Conservation (phyloP, 2,329 filamentous ascomycete genomes). For the Paecilomyces dactylethromorphus region DNA sequence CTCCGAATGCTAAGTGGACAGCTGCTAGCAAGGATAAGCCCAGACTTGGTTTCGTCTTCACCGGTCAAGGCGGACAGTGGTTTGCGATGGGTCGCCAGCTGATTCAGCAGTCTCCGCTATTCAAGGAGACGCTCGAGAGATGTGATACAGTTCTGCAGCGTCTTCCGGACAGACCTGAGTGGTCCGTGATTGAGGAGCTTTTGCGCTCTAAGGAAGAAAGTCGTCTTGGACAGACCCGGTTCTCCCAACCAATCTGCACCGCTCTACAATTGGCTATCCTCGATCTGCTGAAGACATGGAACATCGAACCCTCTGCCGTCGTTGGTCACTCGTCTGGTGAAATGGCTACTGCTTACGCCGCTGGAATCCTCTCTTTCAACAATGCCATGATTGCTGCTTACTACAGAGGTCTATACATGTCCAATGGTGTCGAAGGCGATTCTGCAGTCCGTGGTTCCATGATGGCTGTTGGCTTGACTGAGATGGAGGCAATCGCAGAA, state of each 20-base stretch:
- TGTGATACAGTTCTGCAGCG: constrained; percentile 1
- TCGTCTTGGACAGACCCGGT: constrained; percentile 10
- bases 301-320: constrained; percentile 27
- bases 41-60: constrained; percentile 16
- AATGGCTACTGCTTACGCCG: constrained; percentile 46
- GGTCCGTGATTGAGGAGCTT: constrained; percentile 17
- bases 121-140: not conserved
- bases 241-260: constrained; percentile 17
- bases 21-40: constrained; percentile 2
- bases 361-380: constrained; percentile 34
- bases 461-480: constrained; percentile 41
- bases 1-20: not conserved
- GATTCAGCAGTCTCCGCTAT: not conserved
- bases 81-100: constrained; percentile 17
- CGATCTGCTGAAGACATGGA: constrained; percentile 16
- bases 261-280: constrained; percentile 16
- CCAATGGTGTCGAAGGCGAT: constrained; percentile 6
- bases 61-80: constrained; percentile 27
- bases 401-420: constrained; percentile 35
- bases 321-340: constrained; percentile 47
- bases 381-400: constrained; percentile 43
- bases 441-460: constrained; percentile 35
- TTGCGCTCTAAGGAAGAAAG: constrained; percentile 4
- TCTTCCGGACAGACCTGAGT: constrained; percentile 1
- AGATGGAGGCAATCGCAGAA: constrained; percentile 25